These are phyloP conservation scores for Juncus inflexus DNA, from an alignment of 176 grass and related monocot species.

Conservation along the genomic window DNA sequence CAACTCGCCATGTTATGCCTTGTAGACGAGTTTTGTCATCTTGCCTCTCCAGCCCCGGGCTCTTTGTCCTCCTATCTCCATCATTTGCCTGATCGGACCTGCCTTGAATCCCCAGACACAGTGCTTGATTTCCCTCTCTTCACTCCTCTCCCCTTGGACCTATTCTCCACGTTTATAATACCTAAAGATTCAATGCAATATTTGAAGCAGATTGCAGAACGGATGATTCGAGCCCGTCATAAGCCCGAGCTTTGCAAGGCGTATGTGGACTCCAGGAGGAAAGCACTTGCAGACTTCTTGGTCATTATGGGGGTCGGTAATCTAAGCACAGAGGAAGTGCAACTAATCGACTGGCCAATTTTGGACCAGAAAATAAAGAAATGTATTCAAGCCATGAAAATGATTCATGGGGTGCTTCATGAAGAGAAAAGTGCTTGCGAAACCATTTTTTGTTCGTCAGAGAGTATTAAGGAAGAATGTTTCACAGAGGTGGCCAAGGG, in stretches of 20 bases:
- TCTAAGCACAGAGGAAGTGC: slow-evolving; percentile 64
- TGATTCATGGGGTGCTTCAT: slow-evolving; percentile 40
- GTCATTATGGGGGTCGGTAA: slow-evolving; percentile 50
- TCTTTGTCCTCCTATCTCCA: slow-evolving; percentile 35
- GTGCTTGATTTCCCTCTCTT: slow-evolving; percentile 23
- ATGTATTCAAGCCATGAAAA: slow-evolving; percentile 67
- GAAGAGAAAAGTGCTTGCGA: slow-evolving; percentile 57
- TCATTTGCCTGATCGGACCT: slow-evolving; percentile 42
- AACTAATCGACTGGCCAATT: slow-evolving; percentile 48
- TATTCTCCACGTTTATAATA: slow-evolving; percentile 59
- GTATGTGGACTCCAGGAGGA: slow-evolving; percentile 55
- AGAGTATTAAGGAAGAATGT: slow-evolving; percentile 53
- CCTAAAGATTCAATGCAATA: slow-evolving; percentile 38
- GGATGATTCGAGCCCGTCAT: slow-evolving; percentile 63
- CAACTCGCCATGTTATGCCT: slow-evolving; percentile 57
- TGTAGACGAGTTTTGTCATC: slow-evolving; percentile 69
- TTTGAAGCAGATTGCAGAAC: slow-evolving; percentile 53
- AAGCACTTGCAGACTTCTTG: slow-evolving; percentile 55
- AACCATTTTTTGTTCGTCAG: slow-evolving; percentile 38
- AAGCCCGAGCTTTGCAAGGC: slow-evolving; percentile 55
- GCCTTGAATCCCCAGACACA: slow-evolving; percentile 33
- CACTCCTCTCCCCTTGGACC: slow-evolving; percentile 31
- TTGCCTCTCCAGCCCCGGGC: slow-evolving; percentile 31
- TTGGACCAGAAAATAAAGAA: slow-evolving; percentile 70
- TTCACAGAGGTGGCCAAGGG: slow-evolving; percentile 56